Conservation (phyloP, 192 early-diverging fungal species). For the Geranomyces variabilis region DNA sequence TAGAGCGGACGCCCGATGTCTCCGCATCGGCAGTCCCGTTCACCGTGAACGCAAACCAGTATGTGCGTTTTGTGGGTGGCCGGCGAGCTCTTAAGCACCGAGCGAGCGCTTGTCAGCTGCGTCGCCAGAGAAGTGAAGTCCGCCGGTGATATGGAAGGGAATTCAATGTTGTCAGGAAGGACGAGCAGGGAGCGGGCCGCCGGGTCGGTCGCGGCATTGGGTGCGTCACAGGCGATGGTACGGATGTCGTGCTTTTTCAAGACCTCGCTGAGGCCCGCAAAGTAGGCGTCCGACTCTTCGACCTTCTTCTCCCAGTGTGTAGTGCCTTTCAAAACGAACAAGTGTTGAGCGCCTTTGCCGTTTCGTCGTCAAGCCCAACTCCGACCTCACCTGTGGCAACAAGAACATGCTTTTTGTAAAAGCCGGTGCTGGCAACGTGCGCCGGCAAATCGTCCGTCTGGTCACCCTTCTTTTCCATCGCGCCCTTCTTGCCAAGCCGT, state of each 20-base stretch:
- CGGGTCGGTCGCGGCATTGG: background rate
- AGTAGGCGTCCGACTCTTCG: conserved; percentile 20
- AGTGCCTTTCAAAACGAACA: conserved; percentile 1
- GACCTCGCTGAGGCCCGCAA: background rate
- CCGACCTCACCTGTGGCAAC: conserved; percentile 10
- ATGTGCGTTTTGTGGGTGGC: conserved; percentile 9
- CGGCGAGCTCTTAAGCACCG: background rate
- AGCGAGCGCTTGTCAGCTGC: conserved; percentile 1
- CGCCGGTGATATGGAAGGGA: conserved; percentile 11
- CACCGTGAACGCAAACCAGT: conserved; percentile 50
- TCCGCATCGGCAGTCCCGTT: conserved; percentile 54
- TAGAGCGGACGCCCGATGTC: conserved; percentile 45
- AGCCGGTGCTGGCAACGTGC: conserved; percentile 21
- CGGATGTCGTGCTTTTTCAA: background rate
- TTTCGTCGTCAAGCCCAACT: background rate
- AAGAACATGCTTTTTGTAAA: conserved; percentile 28
- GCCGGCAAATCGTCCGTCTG: conserved; percentile 5
- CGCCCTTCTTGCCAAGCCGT: background rate
- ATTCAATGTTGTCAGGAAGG: conserved; percentile 21
- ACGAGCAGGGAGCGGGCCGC: conserved; percentile 3
- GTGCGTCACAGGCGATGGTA: background rate
- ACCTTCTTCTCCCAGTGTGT: conserved; percentile 14
- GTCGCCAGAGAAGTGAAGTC: background rate
- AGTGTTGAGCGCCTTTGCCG: background rate
- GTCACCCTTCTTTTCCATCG: background rate